Base-by-base conservation (phyloP, 805 yeast genomes). In the Candida dajiaensis region DNA sequence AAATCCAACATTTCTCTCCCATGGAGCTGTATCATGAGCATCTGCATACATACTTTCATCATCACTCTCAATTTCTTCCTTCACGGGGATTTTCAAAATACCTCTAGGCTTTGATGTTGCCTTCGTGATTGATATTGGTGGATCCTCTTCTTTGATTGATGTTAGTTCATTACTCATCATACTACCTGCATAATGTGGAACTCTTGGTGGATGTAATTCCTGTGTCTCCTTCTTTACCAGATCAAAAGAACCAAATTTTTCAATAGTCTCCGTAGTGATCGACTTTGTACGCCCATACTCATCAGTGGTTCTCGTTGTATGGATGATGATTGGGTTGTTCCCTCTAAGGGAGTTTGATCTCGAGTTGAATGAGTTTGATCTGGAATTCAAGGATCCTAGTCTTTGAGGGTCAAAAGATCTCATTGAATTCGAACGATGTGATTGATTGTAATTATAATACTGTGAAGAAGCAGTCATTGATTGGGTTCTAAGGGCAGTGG, bases 281-380 rank as follows among this genome's bases (percentile, higher is more conserved):
- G 82, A 77, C 46, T 66, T 70, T 0, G 83, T 78, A 37, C 81
- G 68, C 0, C 84, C 84, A 36, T 63, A 65, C 6, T 67, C 62
- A 47, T 76, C 82, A 46, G 67, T 67, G 23, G 76, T 76, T 51
- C 71, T 74, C 11, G 80, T 75, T 1, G 81, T 76, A 48, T 71
- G 73, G 11, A 75, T 70, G 8, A 76, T 69, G 23, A 69, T 50
- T 38, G 58, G 53, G 31, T 45, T 22, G 21, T 47, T 18, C 2
- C 18, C 20, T 9, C 33, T 23, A 2, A 15, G n/a, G 62, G 44
- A n/a, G 38, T 44, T 15, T 21, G 48, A 35, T n/a, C 48, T 11
- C 47, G 50, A 35, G n/a, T 44, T 41, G 22, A 48, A 29, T n/a
- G 53, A 50, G 21, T 47, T 47, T 21, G 49, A 23, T 26, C 48